These are phyloP conservation scores for Tetracladium maxilliforme DNA, from an alignment of 2,329 filamentous ascomycete species.

Conservation along the genomic window DNA sequence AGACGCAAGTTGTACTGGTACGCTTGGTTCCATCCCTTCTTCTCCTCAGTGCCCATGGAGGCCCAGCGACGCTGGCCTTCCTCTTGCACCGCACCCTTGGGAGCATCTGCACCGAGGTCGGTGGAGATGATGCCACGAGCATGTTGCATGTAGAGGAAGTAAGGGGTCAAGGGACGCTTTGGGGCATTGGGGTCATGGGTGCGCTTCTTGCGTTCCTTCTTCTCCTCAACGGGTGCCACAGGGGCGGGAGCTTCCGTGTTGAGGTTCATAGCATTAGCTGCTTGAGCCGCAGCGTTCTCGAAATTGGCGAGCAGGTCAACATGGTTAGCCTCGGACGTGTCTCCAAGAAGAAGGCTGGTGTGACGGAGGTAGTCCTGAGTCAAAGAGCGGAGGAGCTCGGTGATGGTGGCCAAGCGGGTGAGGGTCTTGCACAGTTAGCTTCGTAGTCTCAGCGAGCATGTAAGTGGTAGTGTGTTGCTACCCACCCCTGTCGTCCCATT, in stretches of 20 bases:
- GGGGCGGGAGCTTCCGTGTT: too few species aligned
- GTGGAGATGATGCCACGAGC: slow-evolving; percentile 70
- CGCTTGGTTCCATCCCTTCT: slow-evolving; percentile 50
- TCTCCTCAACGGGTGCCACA: slow-evolving; percentile 41
- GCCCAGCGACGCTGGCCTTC: slow-evolving; percentile 82
- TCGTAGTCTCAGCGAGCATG: too few species aligned
- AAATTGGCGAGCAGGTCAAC: too few species aligned
- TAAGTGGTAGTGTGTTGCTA: too few species aligned
- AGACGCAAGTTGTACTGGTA: slow-evolving; percentile 54
- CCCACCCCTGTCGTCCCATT: too few species aligned
- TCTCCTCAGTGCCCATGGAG: slow-evolving; percentile 59
- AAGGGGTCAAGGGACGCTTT: slow-evolving; percentile 85
- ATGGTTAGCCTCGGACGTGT: too few species aligned
- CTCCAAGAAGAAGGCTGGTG: too few species aligned
- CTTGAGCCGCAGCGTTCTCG: slow-evolving; percentile 1
- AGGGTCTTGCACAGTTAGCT: too few species aligned
- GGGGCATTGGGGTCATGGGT: slow-evolving; percentile 84
- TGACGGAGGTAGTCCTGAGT: slow-evolving; percentile 78
- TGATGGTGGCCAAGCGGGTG: slow-evolving; percentile 66
- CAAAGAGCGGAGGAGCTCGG: slow-evolving; percentile 65
- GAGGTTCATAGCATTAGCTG: too few species aligned
- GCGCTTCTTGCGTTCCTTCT: slow-evolving; percentile 84
- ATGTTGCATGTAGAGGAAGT: slow-evolving; percentile 88
- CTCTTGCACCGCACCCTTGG: slow-evolving; percentile 75
- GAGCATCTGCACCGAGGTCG: slow-evolving; percentile 60